Evolutionary conservation across 2,329 filamentous ascomycete species (phyloP).

Genomic region (Penicillium concentricum): DNA sequence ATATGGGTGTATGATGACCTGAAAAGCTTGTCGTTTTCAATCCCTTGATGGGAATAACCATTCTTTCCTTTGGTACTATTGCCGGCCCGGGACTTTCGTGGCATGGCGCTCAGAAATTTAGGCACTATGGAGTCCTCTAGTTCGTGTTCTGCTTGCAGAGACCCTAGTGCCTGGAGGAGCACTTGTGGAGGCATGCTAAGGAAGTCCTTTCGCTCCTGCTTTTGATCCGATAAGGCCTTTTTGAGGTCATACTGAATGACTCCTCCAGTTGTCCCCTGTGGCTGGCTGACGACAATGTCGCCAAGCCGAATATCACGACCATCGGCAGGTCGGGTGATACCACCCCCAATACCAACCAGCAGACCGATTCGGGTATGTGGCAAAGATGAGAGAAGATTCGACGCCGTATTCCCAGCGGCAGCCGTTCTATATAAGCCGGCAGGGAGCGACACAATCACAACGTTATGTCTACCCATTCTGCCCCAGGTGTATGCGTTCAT

Average conservation of each 20-base stretch:
- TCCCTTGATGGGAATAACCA: slow-evolving; percentile 14
- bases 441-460: slow-evolving; percentile 12
- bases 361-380: slow-evolving; percentile 18
- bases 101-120: not conserved
- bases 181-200: slow-evolving; percentile 20
- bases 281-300: slow-evolving; percentile 26
- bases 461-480: slow-evolving; percentile 9
- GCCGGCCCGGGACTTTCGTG: not conserved
- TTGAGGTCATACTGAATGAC: slow-evolving; percentile 26
- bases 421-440: slow-evolving; percentile 12
- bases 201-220: slow-evolving; percentile 11
- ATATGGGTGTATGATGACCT: not conserved
- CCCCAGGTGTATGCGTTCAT: slow-evolving; percentile 16
- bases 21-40: slow-evolving; percentile 18
- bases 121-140: slow-evolving; percentile 1
- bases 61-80: slow-evolving; percentile 1
- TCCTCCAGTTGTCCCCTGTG: slow-evolving; percentile 16
- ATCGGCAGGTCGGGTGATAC: slow-evolving; percentile 12
- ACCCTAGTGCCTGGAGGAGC: slow-evolving; percentile 20
- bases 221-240: slow-evolving; percentile 13
- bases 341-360: slow-evolving; percentile 27
- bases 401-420: slow-evolving; percentile 11
- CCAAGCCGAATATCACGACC: slow-evolving; percentile 28
- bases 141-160: slow-evolving; percentile 15
- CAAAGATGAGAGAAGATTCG: slow-evolving; percentile 12